Base-by-base conservation (phyloP, 2,329 filamentous ascomycete species). In the Xylaria sp. region DNA sequence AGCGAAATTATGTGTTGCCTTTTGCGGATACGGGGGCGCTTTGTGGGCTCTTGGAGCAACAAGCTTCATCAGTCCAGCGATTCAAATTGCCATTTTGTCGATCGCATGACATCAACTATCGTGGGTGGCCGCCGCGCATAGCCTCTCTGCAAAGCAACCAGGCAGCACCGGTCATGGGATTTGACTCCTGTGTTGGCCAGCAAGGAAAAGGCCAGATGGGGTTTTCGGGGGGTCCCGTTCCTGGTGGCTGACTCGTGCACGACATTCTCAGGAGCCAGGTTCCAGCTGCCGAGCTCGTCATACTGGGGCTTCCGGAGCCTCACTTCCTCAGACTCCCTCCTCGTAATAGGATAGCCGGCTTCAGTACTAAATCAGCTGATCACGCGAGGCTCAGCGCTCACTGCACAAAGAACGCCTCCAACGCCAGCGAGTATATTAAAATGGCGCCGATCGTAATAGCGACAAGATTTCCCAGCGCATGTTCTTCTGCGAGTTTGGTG, bases 1-100 rank as follows among this genome's bases (percentile, higher is more conserved):
- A 53, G 46, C 57, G 51, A 60, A 55, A 57, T 60, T 45, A 56
- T 37, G 22, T 39, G 38, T 52, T 24, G 29, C 40, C 20, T 44
- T 54, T 39, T 45, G n/a, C 40, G 24, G 22, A 26, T 34, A 34
- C 29, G 29, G 11, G 29, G 8, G 29, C 29, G 11, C 16, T 11
- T 34, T 13, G 16, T 34, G 11, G 29, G 29, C 29, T 34, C 16
- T 13, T 34, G 11, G 29, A 34, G 29, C 9, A 34, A 26, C 9
- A 13, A 11, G 29, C 9, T n/a, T 34, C 29, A 34, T 7, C 29
- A 34, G 11, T 13, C 29, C 29, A 34, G 11, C 4, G 29, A 34
- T 34, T 13, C 29, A 13, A 34, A 13, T 3, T 34, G 11, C 18
- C 2, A 18, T 44, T 26, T 18, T 16, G 41, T 44, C 26, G 41